Evolutionary conservation across 148 eudicot genomes (phyloP), one percentile per base, ranked within the genome.

Genomic region (Rhododendron ovatum): DNA sequence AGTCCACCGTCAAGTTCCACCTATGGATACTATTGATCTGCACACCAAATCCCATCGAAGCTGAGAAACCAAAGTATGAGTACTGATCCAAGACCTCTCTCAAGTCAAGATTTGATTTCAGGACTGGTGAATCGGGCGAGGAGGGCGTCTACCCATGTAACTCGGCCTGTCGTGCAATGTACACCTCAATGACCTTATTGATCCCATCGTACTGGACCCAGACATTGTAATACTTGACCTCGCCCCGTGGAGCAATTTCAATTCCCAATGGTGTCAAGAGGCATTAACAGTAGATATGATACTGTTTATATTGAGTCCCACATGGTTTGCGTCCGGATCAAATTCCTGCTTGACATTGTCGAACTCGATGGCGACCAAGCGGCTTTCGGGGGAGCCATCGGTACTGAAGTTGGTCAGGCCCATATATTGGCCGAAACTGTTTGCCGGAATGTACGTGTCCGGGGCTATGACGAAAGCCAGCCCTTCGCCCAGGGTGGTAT

Each of bases 141-240:
- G 50, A 84, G 11, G 89, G 90, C 11, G 88, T 84, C 0, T 83
- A 53, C 2, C 84, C 89, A 0, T 63, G 1, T 28, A 33, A 43
- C 0, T 85, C 50, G 2, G 41, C 3, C 65, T 73, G 88, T 51
- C 90, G 91, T 1, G 89, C 85, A 11, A 95, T 89, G 89, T 89
- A 96, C 7, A 96, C 95, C 0, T 92, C 83, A 0, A 96, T 86
- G 7, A 86, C 33, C 45, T 89, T 91, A 5, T 67, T 85, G 7
- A 7, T 48, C 0, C 98, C 99, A 57, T 94, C 89, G 86, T 95
- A 96, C 11, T 93, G 77, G 15, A 96, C 89, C 99, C 99, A 96
- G 0, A 95, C 86, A 73, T 93, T 92, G 88, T 90, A 92, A 11
- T 90, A 96, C 13, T 67, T 84, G 15, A 94, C 87, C 0, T 39